Evolutionary conservation across 2,329 filamentous ascomycete species (phyloP), one percentile per base, ranked within the genome.

Genomic region (Sporothrix luriei): DNA sequence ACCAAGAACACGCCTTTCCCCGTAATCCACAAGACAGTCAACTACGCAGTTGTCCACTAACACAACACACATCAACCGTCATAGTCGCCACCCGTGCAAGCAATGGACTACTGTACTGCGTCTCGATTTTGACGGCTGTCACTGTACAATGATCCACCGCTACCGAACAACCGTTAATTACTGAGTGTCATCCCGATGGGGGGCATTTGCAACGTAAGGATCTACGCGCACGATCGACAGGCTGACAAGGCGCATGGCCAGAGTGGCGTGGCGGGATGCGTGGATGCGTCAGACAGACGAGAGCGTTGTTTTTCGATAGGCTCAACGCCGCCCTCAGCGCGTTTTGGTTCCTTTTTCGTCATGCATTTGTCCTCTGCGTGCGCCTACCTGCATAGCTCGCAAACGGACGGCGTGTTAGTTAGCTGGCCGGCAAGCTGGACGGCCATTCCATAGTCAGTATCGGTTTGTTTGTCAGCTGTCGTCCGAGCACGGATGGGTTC

Each of bases 281-380:
- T 33, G 6, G 33, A n/a, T 40, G 38, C 10, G 5, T 40, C 14
- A 49, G 48, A n/a, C 48, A 21, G 48, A 9, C 48, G 46, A 19
- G 14, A 19, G 46, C 14, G 2, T n/a, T 4, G 9, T 46, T n/a
- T 51, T 13, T 7, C 21, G 21, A 52, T 10, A 26, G 51, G n/a
- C n/a, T 14, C n/a, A 6, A 46, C 21, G n/a, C 11, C 38, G 38
- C 38, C 57, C 14, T n/a, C 33, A 46, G 57, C 57, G 57, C 57
- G 38, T 62, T 51, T 65, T 65, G 43, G 61, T 65, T 65, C 61
- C 61, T 6, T 51, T 62, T 62, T 62, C 38, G 57, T 62, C 57
- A 26, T 43, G 38, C 21, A 62, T 46, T 62, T 16, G 38, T 33
- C 38, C 33, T 33, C 9, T 33, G 33, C 4, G 1, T 33, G 33